Conservation (phyloP, 768 basidiomycete species). For the Podaxis sp. region DNA sequence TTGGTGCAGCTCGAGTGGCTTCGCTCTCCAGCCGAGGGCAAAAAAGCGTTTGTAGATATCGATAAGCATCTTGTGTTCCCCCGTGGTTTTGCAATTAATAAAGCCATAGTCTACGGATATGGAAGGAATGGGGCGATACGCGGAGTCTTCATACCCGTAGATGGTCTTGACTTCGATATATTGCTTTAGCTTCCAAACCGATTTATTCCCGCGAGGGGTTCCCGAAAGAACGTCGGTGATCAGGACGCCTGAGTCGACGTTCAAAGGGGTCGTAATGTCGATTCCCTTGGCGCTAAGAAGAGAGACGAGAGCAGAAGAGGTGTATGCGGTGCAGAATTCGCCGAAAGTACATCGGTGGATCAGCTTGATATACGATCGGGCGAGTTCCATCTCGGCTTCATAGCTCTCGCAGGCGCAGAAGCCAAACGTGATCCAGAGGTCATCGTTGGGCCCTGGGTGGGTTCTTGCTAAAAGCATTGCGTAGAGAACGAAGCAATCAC, state of each 20-base stretch:
- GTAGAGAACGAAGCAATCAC: background rate
- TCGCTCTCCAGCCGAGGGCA: conserved; percentile 13
- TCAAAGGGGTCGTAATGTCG: conserved; percentile 13
- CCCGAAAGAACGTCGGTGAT: conserved; percentile 28
- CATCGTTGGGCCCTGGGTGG: conserved; percentile 17
- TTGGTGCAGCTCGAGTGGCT: conserved; percentile 35
- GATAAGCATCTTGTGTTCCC: conserved; percentile 27
- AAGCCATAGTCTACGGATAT: conserved; percentile 36
- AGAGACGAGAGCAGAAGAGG: conserved; percentile 21
- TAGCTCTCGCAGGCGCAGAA: conserved; percentile 21
- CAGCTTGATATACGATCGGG: conserved; percentile 24
- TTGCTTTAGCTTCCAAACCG: conserved; percentile 40
- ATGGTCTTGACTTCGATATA: conserved; percentile 18
- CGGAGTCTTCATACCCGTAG: conserved; percentile 6
- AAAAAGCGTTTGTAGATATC: conserved; percentile 34
- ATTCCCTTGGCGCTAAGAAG: conserved; percentile 26
- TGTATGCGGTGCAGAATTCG: conserved; percentile 31
- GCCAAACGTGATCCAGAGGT: conserved; percentile 24
- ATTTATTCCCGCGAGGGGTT: conserved; percentile 19
- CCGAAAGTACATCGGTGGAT: conserved; percentile 31
- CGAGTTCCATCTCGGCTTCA: conserved; percentile 16
- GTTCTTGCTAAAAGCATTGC: background rate
- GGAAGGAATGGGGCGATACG: conserved; percentile 11
- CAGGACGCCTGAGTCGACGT: background rate
- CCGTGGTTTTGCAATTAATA: conserved; percentile 28